Base-by-base conservation (phyloP, 371 early-diverging fungal species). In the Umbelopsis sp. region DNA sequence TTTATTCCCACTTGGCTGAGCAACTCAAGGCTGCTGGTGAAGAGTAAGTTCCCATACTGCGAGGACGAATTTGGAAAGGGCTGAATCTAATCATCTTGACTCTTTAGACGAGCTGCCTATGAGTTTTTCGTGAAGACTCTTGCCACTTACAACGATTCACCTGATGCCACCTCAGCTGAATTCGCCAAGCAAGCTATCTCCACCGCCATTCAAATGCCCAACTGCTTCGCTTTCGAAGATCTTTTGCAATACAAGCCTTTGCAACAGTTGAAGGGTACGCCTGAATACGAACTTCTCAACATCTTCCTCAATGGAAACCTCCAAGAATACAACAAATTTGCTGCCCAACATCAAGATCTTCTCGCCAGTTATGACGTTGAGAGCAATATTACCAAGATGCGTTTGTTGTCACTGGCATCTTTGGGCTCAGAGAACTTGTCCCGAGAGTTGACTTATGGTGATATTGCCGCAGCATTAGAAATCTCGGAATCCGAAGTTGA, bases 401-500 rank as follows among this genome's bases (percentile, higher is more conserved):
- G 95, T 46, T 80, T 96, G 52, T 82, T 97, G 70, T 89, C 95
- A 2, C 78, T 97, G 62, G 94, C 95, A 10, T 87, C 90, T 48
- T 77, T 95, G 53, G 95, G 94, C 29, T 89, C 93, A 8, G 86
- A 87, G 70, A 86, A 90, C 73, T 79, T 93, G 53, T 80, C 88
- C 38, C 80, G 86, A 50, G 88, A 87, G 68, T 78, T 97, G 73
- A 78, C 89, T 53, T 96, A 94, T 77, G 74, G 74, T 63, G 84
- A 86, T 24, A 89, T 97, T 65, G 90, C 94, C 57, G 80, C 84
- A 62, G 89, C 86, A 8, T 81, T 97, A 62, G 89, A 89, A 69
- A 88, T 97, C 63, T 78, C 83, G 11, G 90, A 88, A 67, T 88
- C 84, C n/a, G 94, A 96, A 46, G 94, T 96, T 8, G 96, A 96